Evolutionary conservation across 257 asterid genomes (phyloP).

Genomic region (Primulina huaijiensis): DNA sequence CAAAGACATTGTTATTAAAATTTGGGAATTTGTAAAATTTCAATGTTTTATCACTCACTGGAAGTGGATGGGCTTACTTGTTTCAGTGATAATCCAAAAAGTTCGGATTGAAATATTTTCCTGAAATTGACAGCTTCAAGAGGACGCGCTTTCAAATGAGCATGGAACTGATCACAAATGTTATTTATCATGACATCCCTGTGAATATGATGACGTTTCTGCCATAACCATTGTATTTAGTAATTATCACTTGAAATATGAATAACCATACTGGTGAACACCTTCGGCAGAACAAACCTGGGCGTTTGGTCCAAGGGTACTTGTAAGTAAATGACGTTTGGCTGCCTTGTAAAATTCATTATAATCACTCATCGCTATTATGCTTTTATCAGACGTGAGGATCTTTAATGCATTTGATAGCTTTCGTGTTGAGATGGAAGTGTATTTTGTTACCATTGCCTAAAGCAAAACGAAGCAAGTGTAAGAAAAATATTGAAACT

Average conservation of each 20-base stretch:
- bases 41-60: neutral
- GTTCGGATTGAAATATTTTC: slow-evolving; percentile 48
- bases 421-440: slow-evolving; percentile 65
- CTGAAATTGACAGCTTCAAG: slow-evolving; percentile 44
- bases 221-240: slow-evolving; percentile 19
- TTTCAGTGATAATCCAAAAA: slow-evolving; percentile 51
- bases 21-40: neutral
- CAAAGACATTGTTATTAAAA: neutral
- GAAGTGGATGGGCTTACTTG: slow-evolving; percentile 33
- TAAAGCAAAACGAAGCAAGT: slow-evolving; percentile 22
- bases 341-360: slow-evolving; percentile 48
- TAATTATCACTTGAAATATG: neutral
- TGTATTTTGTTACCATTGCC: slow-evolving; percentile 64
- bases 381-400: slow-evolving; percentile 48
- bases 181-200: slow-evolving; percentile 45
- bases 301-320: slow-evolving; percentile 54
- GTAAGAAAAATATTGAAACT: neutral
- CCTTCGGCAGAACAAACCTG: slow-evolving; percentile 39
- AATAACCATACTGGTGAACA: neutral
- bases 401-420: slow-evolving; percentile 53
- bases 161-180: slow-evolving; percentile 29
- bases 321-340: slow-evolving; percentile 42
- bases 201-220: slow-evolving; percentile 53
- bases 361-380: slow-evolving; percentile 61
- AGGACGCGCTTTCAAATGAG: slow-evolving; percentile 34